These are phyloP conservation scores for Coemansia sp. DNA, from an alignment of 192 early-diverging fungal species.

Conservation along the genomic window DNA sequence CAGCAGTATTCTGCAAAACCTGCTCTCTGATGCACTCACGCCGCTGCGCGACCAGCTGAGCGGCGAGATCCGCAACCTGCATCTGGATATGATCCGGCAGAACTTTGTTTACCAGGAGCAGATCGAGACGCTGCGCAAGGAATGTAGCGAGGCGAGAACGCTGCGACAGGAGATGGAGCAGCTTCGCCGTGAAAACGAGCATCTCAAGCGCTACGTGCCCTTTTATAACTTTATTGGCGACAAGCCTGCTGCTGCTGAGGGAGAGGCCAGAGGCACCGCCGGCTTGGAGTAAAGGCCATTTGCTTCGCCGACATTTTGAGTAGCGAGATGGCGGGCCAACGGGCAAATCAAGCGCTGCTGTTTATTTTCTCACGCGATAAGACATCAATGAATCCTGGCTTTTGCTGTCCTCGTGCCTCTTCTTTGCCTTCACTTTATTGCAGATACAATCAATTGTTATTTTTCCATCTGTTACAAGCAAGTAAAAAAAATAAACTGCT, in stretches of 20 bases:
- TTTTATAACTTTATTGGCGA: constrained; percentile 12
- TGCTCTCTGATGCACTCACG: constrained; percentile 31
- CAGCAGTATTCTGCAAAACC: constrained; percentile 36
- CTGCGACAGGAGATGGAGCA: constrained; percentile 39
- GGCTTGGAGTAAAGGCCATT: too few species aligned
- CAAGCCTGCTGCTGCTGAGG: neutral
- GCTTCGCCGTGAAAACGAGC: constrained; percentile 43
- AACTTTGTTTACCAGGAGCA: constrained; percentile 44
- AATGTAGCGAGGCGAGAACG: constrained; percentile 21
- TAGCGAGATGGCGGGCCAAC: too few species aligned
- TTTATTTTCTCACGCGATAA: too few species aligned
- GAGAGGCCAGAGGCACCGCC: too few species aligned
- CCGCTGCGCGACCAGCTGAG: constrained; percentile 41
- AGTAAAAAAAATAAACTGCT: too few species aligned
- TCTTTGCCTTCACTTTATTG: too few species aligned
- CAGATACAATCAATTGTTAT: too few species aligned
- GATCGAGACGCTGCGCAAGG: constrained; percentile 24
- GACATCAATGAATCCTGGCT: too few species aligned
- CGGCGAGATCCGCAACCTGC: constrained; percentile 45
- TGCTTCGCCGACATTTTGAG: too few species aligned
- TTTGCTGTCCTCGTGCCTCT: too few species aligned
- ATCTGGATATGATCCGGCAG: constrained; percentile 45
- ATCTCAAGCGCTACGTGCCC: constrained; percentile 35
- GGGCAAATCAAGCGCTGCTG: too few species aligned
- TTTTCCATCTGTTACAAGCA: too few species aligned